Percentiles rank a stretch among this genome's conserved stretches.
Evolutionary conservation across 306 rosid genomes (phyloP).

Genomic region (Quercus glauca): DNA sequence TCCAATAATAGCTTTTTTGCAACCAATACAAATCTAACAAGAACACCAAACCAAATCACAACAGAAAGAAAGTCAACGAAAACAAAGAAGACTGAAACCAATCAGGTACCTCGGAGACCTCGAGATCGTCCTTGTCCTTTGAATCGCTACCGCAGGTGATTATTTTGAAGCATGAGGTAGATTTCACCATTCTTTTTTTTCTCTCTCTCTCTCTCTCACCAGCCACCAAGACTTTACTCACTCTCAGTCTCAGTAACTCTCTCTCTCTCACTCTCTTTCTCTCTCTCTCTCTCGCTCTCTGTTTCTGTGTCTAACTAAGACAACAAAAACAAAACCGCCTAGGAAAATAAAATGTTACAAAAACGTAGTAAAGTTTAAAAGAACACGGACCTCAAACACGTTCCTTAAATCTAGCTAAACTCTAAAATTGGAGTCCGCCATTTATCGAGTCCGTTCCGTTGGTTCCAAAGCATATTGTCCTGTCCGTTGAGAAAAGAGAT

Average conservation of each 20-base stretch:
- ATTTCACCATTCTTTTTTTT: conserved; percentile 52
- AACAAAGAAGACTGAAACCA: not conserved
- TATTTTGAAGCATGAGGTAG: conserved; percentile 79
- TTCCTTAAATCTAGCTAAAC: conserved; percentile 44
- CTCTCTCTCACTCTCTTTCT: conserved; percentile 4
- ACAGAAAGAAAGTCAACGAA: not conserved
- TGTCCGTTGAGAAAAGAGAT: conserved; percentile 16
- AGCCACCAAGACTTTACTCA: not conserved
- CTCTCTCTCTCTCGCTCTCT: conserved; percentile 13
- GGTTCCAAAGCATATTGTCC: not conserved
- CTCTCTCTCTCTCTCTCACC: conserved; percentile 12
- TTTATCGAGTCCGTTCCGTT: conserved; percentile 38
- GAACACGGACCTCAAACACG: conserved; percentile 61
- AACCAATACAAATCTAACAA: not conserved
- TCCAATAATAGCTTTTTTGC: not conserved
- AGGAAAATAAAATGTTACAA: conserved; percentile 38
- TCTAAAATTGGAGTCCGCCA: conserved; percentile 48
- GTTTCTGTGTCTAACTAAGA: conserved; percentile 14
- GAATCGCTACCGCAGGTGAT: conserved; percentile 71
- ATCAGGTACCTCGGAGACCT: conserved; percentile 42
- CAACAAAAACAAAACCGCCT: conserved; percentile 40
- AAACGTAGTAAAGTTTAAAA: conserved; percentile 19
- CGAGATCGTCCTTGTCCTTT: conserved; percentile 51
- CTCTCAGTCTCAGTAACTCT: not conserved
- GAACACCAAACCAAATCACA: not conserved